A percentile compares a stretch with the other conserved stretches of the same genome.
These are phyloP conservation scores for Escovopsis sp. DNA, from an alignment of 2,329 filamentous ascomycete species.

Conservation along the genomic window DNA sequence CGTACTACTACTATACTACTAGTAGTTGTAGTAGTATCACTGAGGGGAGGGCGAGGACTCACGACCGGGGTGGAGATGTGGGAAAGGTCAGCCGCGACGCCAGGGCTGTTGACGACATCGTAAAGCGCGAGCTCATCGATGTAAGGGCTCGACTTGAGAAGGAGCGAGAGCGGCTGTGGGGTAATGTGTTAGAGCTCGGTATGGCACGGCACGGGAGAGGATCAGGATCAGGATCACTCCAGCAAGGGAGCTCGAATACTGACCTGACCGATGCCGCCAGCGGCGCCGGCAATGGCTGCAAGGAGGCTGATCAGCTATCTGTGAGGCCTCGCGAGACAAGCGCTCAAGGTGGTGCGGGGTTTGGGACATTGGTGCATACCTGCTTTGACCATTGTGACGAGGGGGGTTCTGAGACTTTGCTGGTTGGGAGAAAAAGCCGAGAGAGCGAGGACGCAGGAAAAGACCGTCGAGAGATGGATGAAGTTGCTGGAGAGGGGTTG, in stretches of 20 bases:
- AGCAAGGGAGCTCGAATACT: slow-evolving; percentile 12
- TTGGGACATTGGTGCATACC: slow-evolving; percentile 4
- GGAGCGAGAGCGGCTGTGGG: slow-evolving; percentile 75
- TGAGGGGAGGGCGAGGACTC: slow-evolving; percentile 15
- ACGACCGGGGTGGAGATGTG: slow-evolving; percentile 89
- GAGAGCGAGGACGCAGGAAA: not conserved
- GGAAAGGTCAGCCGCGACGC: slow-evolving; percentile 88
- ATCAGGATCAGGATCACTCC: not conserved
- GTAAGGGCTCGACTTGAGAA: slow-evolving; percentile 80
- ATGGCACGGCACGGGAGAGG: not conserved
- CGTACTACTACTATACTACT: too few species aligned
- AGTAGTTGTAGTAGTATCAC: too few species aligned
- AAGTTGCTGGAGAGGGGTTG: not conserved
- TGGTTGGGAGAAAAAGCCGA: not conserved
- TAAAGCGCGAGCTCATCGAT: slow-evolving; percentile 91
- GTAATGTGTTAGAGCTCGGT: not conserved
- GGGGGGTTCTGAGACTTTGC: not conserved
- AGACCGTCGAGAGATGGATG: not conserved
- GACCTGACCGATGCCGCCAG: slow-evolving; percentile 97
- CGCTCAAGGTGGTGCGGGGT: slow-evolving; percentile 3
- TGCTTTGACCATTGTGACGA: slow-evolving; percentile 7
- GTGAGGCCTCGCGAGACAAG: not conserved
- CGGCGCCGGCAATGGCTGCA: slow-evolving; percentile 76
- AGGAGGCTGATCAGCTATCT: not conserved
- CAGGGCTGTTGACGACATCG: slow-evolving; percentile 98